These are phyloP conservation scores for Brassica incana DNA, from an alignment of 345 rosid species.

Conservation along the genomic window DNA sequence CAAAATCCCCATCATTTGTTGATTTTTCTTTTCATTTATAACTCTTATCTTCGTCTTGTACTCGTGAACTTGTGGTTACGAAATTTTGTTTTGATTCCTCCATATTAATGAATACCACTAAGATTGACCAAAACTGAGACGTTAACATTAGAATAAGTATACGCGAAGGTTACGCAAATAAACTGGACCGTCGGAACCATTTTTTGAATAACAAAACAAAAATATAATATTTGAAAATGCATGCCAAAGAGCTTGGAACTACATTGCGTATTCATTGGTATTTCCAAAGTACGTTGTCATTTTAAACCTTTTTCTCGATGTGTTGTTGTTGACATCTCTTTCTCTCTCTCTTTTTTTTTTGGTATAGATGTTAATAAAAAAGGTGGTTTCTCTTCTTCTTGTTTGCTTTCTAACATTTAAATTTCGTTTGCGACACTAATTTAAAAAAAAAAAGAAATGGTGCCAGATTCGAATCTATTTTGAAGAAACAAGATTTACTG, in stretches of 20 bases:
- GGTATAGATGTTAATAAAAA: background rate
- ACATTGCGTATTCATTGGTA: conserved; percentile 14
- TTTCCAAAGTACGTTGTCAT: conserved; percentile 8
- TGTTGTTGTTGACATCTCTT: conserved; percentile 16
- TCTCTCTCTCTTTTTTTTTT: background rate
- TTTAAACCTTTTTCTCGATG: conserved; percentile 6
- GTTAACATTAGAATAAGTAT: conserved; percentile 31
- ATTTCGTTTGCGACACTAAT: background rate
- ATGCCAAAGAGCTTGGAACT: background rate
- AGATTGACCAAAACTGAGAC: conserved; percentile 24
- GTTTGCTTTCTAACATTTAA: background rate
- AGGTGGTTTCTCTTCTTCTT: background rate
- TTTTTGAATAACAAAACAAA: background rate
- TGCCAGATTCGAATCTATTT: conserved; percentile 9
- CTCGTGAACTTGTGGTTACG: conserved; percentile 32
- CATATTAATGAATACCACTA: background rate
- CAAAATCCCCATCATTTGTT: conserved; percentile 13
- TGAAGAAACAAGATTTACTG: conserved; percentile 16
- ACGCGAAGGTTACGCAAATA: conserved; percentile 32
- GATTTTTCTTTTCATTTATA: conserved; percentile 19
- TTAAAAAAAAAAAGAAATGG: background rate
- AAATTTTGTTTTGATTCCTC: background rate
- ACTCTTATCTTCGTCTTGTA: conserved; percentile 15
- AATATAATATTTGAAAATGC: background rate
- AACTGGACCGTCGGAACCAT: conserved; percentile 29